These are phyloP conservation scores for Nissolia schottii DNA, from an alignment of 306 rosid species.

Conservation along the genomic window DNA sequence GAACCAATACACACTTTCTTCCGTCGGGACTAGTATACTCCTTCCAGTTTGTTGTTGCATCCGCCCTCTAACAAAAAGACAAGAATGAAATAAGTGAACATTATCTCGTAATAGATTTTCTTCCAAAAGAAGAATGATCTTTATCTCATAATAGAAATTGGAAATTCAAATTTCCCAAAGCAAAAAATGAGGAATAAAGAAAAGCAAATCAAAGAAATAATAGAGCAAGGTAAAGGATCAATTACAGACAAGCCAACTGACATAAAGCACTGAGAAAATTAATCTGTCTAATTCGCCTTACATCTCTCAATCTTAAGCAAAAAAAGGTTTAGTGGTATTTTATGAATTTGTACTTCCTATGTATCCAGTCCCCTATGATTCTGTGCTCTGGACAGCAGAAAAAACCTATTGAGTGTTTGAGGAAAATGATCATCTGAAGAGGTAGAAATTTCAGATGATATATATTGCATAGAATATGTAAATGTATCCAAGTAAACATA, in stretches of 20 bases:
- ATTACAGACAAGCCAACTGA: slow-evolving; percentile 15
- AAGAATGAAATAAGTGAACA: slow-evolving; percentile 34
- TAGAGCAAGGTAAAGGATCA: slow-evolving; percentile 13
- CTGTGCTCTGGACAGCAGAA: background rate
- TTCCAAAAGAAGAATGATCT: slow-evolving; percentile 10
- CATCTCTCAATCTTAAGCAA: slow-evolving; percentile 8
- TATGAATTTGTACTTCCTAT: slow-evolving; percentile 10
- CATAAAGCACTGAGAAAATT: slow-evolving; percentile 12
- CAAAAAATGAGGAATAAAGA: slow-evolving; percentile 18
- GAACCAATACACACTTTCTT: slow-evolving; percentile 60
- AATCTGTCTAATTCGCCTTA: background rate
- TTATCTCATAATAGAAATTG: slow-evolving; percentile 12
- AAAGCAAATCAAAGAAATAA: slow-evolving; percentile 23
- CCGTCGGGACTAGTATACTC: slow-evolving; percentile 89
- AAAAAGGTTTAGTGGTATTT: background rate
- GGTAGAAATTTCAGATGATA: slow-evolving; percentile 2
- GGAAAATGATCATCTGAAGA: slow-evolving; percentile 12
- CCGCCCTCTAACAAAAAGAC: slow-evolving; percentile 68
- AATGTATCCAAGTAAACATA: too few relatives aligned
- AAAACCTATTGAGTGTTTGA: slow-evolving; percentile 12
- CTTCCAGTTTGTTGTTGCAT: slow-evolving; percentile 94
- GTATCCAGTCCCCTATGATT: slow-evolving; percentile 1
- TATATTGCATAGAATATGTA: slow-evolving; percentile 9
- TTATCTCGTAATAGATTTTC: slow-evolving; percentile 20
- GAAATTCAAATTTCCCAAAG: slow-evolving; percentile 5